Conservation (phyloP, 768 basidiomycete genomes). For the Lentinus tigrinus region DNA sequence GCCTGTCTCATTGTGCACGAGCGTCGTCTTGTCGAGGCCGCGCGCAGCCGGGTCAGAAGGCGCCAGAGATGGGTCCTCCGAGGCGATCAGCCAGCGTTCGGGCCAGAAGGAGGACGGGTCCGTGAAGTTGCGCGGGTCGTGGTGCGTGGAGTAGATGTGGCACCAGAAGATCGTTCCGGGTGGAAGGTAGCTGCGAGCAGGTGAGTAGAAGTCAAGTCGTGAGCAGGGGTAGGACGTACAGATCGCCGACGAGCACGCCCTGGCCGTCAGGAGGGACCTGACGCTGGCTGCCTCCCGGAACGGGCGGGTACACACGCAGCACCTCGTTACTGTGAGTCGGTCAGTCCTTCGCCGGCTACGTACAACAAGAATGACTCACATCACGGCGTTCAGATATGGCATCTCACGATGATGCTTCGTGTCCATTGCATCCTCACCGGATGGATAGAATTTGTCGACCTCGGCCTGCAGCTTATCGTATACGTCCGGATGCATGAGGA, state of each 20-base stretch:
- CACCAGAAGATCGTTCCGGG: constrained; percentile 26
- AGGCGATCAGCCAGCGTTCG: constrained; percentile 38
- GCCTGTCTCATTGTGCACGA: constrained; percentile 27
- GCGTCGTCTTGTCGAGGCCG: background rate
- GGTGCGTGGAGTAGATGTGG: constrained; percentile 42
- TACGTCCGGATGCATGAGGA: constrained; percentile 19
- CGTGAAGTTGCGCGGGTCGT: constrained; percentile 44
- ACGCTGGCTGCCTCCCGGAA: constrained; percentile 38
- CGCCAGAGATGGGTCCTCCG: background rate
- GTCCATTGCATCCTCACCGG: constrained; percentile 20
- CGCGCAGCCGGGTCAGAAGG: background rate
- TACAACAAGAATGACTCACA: constrained; percentile 22
- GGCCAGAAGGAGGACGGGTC: constrained; percentile 40
- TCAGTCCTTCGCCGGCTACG: background rate
- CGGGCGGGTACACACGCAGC: constrained; percentile 41
- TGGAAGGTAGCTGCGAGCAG: constrained; percentile 12
- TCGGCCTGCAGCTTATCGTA: constrained; percentile 23
- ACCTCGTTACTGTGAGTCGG: constrained; percentile 39
- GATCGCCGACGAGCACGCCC: constrained; percentile 32
- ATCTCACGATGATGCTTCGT: constrained; percentile 23
- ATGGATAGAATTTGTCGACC: constrained; percentile 25
- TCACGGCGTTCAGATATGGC: constrained; percentile 34
- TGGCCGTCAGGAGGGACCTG: constrained; percentile 24
- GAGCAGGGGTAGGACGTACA: constrained; percentile 22
- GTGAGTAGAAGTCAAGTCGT: background rate